A percentile compares a stretch with the other conserved stretches of the same genome.
These are phyloP conservation scores for Pythium dissotocum DNA, from an alignment of 352 stramenopile genomes.

Conservation along the genomic window DNA sequence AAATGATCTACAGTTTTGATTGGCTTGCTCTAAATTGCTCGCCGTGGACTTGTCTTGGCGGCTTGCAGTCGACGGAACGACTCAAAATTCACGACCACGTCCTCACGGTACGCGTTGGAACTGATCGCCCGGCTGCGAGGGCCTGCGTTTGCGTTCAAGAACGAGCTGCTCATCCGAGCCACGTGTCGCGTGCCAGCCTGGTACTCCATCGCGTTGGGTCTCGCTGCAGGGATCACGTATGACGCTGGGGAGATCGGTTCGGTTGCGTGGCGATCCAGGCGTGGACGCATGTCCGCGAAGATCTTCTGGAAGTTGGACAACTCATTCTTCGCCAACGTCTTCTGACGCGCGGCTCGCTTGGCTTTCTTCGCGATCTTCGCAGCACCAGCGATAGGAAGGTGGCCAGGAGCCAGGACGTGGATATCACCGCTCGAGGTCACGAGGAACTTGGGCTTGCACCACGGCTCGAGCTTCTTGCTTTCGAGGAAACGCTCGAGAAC, in stretches of 20 bases:
- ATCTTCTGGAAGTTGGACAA: conserved; percentile 6
- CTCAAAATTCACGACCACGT: conserved; percentile 12
- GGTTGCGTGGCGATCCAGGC: conserved; percentile 5
- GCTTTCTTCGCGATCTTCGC: background rate
- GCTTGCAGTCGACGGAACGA: conserved; percentile 4
- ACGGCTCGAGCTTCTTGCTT: conserved; percentile 8
- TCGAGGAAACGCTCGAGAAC: conserved; percentile 31
- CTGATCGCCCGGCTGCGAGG: background rate
- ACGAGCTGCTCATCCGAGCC: conserved; percentile 4
- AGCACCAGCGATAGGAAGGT: conserved; percentile 3
- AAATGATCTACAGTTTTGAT: too few species aligned
- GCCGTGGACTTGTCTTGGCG: background rate
- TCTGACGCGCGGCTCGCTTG: conserved; percentile 3
- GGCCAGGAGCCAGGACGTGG: conserved; percentile 17
- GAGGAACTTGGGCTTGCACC: conserved; percentile 16
- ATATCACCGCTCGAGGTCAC: conserved; percentile 18
- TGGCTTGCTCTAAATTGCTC: background rate
- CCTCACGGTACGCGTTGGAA: background rate
- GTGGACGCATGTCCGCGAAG: conserved; percentile 10
- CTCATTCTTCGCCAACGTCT: background rate
- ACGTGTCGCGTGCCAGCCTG: conserved; percentile 5
- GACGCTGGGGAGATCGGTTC: background rate
- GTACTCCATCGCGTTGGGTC: conserved; percentile 1
- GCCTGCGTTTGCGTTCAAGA: background rate
- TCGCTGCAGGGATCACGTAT: conserved; percentile 1